Evolutionary conservation across 805 yeast genomes (phyloP).

Genomic region (Schwanniomyces occidentalis): DNA sequence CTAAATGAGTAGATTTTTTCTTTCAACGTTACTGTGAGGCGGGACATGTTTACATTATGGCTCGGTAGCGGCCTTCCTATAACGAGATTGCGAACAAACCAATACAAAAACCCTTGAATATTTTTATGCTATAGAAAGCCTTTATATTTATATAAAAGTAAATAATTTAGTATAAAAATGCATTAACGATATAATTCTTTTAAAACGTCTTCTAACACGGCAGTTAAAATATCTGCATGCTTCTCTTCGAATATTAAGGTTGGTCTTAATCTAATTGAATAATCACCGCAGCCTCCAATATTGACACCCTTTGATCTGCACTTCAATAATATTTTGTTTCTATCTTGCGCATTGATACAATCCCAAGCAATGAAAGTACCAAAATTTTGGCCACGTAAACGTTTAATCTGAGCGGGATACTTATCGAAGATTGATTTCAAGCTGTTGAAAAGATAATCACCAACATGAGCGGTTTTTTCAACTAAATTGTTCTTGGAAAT

Average conservation of each 20-base stretch:
- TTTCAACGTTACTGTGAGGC: no score
- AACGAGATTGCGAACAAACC: no score
- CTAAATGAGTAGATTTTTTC: no score
- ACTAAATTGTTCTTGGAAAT: constrained; percentile 50
- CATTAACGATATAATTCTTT: constrained; percentile 8
- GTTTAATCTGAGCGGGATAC: constrained; percentile 42
- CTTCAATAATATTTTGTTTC: constrained; percentile 47
- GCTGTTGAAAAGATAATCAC: constrained; percentile 51
- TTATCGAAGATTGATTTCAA: constrained; percentile 40
- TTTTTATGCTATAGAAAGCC: no score
- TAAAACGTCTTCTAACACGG: constrained; percentile 33
- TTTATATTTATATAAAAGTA: no score
- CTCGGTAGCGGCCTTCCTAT: no score
- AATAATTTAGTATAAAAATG: no score
- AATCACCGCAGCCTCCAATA: constrained; percentile 68
- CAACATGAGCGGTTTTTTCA: constrained; percentile 49
- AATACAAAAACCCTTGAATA: no score
- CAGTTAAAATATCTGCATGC: constrained; percentile 60
- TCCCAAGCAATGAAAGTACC: constrained; percentile 73
- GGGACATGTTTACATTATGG: no score
- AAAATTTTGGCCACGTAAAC: constrained; percentile 61
- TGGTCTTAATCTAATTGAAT: constrained; percentile 63
- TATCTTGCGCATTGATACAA: constrained; percentile 39
- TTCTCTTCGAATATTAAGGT: constrained; percentile 58
- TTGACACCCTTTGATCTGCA: constrained; percentile 58